Evolutionary conservation across 768 basidiomycete genomes (phyloP), one percentile per base, ranked within the genome.

Genomic region (Suillus hirtellus): DNA sequence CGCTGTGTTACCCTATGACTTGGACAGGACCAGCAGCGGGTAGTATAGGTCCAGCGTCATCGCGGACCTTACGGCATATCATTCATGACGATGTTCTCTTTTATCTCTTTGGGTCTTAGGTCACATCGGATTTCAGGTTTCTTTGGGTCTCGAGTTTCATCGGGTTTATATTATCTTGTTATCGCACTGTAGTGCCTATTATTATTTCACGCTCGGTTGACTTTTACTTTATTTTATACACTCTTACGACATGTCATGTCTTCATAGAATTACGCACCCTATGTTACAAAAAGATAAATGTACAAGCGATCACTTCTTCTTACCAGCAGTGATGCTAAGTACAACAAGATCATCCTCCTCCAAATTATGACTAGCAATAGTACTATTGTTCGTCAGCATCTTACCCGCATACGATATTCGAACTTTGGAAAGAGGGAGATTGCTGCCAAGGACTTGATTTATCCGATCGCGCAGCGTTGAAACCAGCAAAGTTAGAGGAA

Each of bases 381-480:
- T 89, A 64, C 85, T 89, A 60, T 84, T 82, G 74, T 97, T 97
- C 62, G 90, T 93, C 67, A 98, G 82, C 84, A 93, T 90, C 78
- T 93, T 95, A 47, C 88, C 88, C 65, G 81, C 76, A 73, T 90
- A 94, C 38, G 90, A 89, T 65, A 98, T 74, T 68, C 92, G 81
- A 70, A 97, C 89, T 64, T 86, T 86, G 43, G 89, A 90, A n/a
- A 89, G 86, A 11, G 93, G 82, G 38, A 96, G 78, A n/a, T 84
- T 81, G 71, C 90, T 92, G 62, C 89, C 92, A 27, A 90, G 88
- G 60, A 87, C 84, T 65, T 87, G 85, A 65, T 91, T 78, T 62
- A 98, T 92, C 60, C 94, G 88, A 73, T 98, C 96, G 47, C 96
- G 89, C 24, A 99, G 80, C 3, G 93, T 92, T 8, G 93, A 93